These are phyloP conservation scores for Glycine tomentella DNA, from an alignment of 306 rosid genomes.

Conservation along the genomic window DNA sequence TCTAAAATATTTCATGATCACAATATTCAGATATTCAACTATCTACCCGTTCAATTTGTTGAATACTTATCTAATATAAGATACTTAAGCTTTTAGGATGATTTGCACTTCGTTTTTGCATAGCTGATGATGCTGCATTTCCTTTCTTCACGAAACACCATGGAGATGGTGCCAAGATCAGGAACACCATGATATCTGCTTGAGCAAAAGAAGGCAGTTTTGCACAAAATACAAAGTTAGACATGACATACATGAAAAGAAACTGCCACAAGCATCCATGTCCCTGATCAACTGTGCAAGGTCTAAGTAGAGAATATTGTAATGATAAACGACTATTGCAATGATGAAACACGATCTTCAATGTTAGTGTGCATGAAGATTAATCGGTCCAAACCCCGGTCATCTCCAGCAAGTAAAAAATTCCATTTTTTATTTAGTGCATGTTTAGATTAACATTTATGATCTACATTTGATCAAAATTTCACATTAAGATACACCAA, in stretches of 20 bases:
- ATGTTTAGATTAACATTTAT: too few relatives aligned
- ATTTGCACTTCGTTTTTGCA: too few relatives aligned
- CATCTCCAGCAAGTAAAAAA: background rate
- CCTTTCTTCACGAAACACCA: background rate
- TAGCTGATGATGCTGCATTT: background rate
- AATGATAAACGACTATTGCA: background rate
- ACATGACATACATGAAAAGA: background rate
- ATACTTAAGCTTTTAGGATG: too few relatives aligned
- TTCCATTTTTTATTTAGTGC: background rate
- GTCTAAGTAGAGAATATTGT: background rate
- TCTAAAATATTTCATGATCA: too few relatives aligned
- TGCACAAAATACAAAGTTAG: background rate
- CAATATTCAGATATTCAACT: too few relatives aligned
- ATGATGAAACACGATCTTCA: background rate
- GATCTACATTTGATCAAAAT: too few relatives aligned
- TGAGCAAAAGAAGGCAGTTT: background rate
- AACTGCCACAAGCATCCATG: background rate
- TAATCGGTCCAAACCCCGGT: background rate
- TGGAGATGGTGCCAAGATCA: background rate
- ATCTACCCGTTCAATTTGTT: too few relatives aligned
- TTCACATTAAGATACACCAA: too few relatives aligned
- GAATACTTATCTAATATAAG: too few relatives aligned
- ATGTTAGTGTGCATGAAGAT: background rate
- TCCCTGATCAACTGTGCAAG: background rate
- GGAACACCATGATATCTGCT: conserved; percentile 3